Base-by-base conservation (phyloP, 208 protist species). In the Trypanosoma brucei region DNA sequence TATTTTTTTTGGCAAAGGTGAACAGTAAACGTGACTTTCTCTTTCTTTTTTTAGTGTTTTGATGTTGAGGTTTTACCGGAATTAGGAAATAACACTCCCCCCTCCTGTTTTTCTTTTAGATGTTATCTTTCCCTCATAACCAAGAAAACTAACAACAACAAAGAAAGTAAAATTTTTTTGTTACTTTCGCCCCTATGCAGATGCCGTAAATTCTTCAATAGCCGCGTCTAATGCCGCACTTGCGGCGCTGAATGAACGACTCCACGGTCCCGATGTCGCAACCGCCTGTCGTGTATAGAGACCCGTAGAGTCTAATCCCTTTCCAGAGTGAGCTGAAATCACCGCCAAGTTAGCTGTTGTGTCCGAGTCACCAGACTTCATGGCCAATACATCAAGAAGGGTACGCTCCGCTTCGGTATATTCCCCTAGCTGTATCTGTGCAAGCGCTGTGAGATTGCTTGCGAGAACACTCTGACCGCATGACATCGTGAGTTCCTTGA, bases 261-360 rank as follows among this genome's bases (percentile, higher is more conserved):
- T 64, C 85, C 86, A 95, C 30, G 72, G 39, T 1, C 76, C 77
- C 50, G 50, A 55, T 31, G 71, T 45, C 35, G 68, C 37, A 1
- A 44, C 36, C 0, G 83, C 84, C 57, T 94, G 85, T 36, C 63
- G 53, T 31, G 81, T 70, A 70, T 88, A 91, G n/a, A 76, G 74
- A 55, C 87, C 68, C 31, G 65, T 71, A 9, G 67, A 65, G 53
- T 91, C 84, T 31, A 64, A 59, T n/a, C 79, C 39, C 50, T 83
- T 91, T 3, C 76, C 70, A 40, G 81, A 58, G 49, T 86, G 71
- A 0, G 78, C 66, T 13, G 67, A 75, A 30, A 92, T 72, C 22
- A 79, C 80, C 3, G 82, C 83, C 39, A 92, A 65, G 72, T 97
- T 97, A 14, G 81, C 76, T 4, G 91, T 67, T 45, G 88, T 95